Evolutionary conservation across 805 yeast genomes (phyloP).

Genomic region (Sugiyamaella lignohabitans): DNA sequence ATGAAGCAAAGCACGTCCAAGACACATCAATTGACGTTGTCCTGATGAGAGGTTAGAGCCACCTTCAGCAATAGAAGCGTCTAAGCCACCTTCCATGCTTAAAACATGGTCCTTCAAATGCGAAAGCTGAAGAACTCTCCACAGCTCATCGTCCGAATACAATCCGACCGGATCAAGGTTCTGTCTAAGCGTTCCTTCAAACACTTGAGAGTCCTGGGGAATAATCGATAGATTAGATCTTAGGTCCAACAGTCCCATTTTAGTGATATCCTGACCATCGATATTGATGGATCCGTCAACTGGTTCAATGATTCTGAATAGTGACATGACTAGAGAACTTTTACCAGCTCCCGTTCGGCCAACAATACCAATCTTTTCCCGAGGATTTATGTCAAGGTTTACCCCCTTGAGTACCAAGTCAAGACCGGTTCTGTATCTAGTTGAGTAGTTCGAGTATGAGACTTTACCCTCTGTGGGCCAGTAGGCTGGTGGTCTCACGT

Average conservation of each 20-base stretch:
- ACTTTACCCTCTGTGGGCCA: conserved; percentile 73
- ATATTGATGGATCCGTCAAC: conserved; percentile 45
- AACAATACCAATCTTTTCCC: conserved; percentile 76
- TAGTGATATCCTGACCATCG: conserved; percentile 49
- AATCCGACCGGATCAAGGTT: conserved; percentile 56
- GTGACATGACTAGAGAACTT: conserved; percentile 70
- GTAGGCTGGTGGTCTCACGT: conserved; percentile 51
- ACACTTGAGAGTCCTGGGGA: conserved; percentile 65
- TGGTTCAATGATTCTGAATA: conserved; percentile 54
- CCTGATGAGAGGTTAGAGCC: conserved; percentile 78
- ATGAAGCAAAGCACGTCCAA: conserved; percentile 70
- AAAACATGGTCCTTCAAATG: conserved; percentile 49
- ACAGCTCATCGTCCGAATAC: conserved; percentile 45
- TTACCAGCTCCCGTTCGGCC: conserved; percentile 92
- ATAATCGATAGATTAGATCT: conserved; percentile 54
- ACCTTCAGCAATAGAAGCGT: conserved; percentile 54
- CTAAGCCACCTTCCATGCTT: conserved; percentile 41
- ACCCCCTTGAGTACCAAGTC: conserved; percentile 65
- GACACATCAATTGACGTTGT: conserved; percentile 71
- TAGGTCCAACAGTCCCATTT: conserved; percentile 49
- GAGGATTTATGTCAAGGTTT: conserved; percentile 59
- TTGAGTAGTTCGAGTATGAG: conserved; percentile 58
- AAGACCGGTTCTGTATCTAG: conserved; percentile 61
- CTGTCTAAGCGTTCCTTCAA: conserved; percentile 54
- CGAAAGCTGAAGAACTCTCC: conserved; percentile 49